A percentile compares a stretch with the other conserved stretches of the same genome.
Conservation (phyloP, 192 early-diverging fungal genomes). For the Piromyces sp. region DNA sequence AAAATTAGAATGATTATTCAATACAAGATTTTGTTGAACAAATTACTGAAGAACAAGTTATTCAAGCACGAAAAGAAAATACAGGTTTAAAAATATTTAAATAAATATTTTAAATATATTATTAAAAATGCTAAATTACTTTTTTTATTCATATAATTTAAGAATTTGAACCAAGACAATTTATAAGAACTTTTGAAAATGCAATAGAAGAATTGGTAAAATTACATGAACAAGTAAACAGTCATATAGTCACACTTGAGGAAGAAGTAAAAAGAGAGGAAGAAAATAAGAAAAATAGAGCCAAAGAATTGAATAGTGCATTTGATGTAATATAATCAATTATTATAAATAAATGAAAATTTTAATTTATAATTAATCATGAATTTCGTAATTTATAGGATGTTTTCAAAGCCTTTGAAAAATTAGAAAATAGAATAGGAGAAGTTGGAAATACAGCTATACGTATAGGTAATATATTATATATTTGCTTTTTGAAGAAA, state of each 20-base stretch:
- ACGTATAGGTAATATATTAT: conserved; percentile 49
- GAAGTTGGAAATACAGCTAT: conserved; percentile 94
- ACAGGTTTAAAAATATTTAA: not conserved
- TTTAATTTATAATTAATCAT: too few relatives aligned
- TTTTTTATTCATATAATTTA: too few relatives aligned
- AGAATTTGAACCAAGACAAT: conserved; percentile 77
- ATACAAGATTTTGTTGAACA: not conserved
- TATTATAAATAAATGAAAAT: too few relatives aligned
- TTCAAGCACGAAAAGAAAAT: not conserved
- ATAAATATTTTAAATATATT: too few relatives aligned
- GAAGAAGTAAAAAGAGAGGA: conserved; percentile 57
- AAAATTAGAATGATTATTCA: not conserved
- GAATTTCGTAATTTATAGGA: too few relatives aligned
- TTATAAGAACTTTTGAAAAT: conserved; percentile 79
- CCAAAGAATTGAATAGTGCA: conserved; percentile 56
- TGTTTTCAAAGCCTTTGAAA: conserved; percentile 72
- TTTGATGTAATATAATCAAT: conserved; percentile 47
- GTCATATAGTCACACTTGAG: conserved; percentile 73
- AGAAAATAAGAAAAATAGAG: conserved; percentile 48
- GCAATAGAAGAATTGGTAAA: conserved; percentile 65
- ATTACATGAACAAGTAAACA: conserved; percentile 54
- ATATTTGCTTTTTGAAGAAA: not conserved
- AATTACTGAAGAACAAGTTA: not conserved
- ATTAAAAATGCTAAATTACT: too few relatives aligned
- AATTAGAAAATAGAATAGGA: conserved; percentile 67